Percentiles rank a stretch among this genome's conserved stretches.
phyloP scores from a whole-genome alignment of 176 grass and related monocot genomes.

The Cenchrus purpureus region DNA sequence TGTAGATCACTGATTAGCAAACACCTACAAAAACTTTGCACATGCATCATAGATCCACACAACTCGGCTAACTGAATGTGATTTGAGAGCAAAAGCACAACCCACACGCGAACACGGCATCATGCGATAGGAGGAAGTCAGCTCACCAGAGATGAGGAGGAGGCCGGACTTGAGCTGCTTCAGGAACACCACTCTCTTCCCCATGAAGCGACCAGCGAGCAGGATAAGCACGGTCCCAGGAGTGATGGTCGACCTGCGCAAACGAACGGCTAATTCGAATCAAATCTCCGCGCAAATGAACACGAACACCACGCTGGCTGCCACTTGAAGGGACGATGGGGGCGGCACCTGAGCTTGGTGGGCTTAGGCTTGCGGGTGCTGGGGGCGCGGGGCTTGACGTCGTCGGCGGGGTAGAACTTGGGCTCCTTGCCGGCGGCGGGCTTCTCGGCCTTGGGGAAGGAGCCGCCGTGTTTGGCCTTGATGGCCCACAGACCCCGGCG shows the following conservation, averaged over 20 bases:
- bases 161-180: conserved; percentile 94
- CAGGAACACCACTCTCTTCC: conserved; percentile 95
- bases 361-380: conserved; percentile 86
- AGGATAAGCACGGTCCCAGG: conserved; percentile 94
- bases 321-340: neutral
- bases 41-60: neutral
- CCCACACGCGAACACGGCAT: neutral
- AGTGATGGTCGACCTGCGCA: conserved; percentile 71
- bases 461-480: conserved; percentile 92
- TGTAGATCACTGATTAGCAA: neutral
- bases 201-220: conserved; percentile 94
- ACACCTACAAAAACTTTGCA: neutral
- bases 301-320: neutral
- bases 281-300: neutral
- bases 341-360: conserved; percentile 82
- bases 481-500: conserved; percentile 92
- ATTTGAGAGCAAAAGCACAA: neutral
- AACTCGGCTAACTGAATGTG: neutral
- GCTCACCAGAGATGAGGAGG: conserved; percentile 85
- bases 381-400: conserved; percentile 62
- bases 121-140: neutral
- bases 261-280: neutral
- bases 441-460: conserved; percentile 70
- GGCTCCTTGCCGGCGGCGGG: conserved; percentile 43
- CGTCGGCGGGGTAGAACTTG: conserved; percentile 98